Base-by-base conservation (phyloP, 495 filamentous ascomycete species). In the Aspergillus incahuasiensis region DNA sequence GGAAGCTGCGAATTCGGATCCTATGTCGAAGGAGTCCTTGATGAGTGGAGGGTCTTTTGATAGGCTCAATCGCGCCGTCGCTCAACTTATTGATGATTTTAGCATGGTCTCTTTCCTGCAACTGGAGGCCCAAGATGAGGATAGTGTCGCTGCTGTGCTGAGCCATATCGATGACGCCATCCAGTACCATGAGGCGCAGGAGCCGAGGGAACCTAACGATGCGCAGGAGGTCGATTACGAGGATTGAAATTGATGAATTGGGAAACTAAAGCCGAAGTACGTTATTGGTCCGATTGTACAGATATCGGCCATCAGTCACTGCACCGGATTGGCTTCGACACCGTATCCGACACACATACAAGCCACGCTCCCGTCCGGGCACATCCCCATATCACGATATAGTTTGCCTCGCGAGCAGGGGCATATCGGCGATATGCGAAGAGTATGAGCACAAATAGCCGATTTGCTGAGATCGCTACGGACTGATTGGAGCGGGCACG, bases 151-250 rank as follows among this genome's bases (percentile, higher is more conserved):
- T 4, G 84, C 85, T 7, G 85, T 97, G n/a, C 68, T 98, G 57
- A 97, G 92, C 76, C 92, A 97, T 64, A 96, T 98, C 60, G 94
- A 98, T 57, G 92, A 98, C 75, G 87, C 88, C 5, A 92, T 96
- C 58, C 95, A 97, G 59, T 98, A 83, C 70, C 91, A 96, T 64
- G 94, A 98, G 62, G 91, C 94, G 12, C 94, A 97, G 66, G 94
- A 98, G 66, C 94, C 94, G 0, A 83, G 80, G 63, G 95, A 96
- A 67, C 82, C 92, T 19, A 81, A 82, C 18, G 92, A 96, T 52
- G 86, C 87, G 44, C 80, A 89, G 45, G 82, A 86, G n/a, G 79
- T 81, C 35, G 85, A 90, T 24, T 83, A 80, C 42, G 77, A 80
- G 48, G 84, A 73, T 42, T 52, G 49, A 52, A 30, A 21, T 24